Base-by-base conservation (phyloP, 805 yeast genomes). In the Suhomyces vadensis region DNA sequence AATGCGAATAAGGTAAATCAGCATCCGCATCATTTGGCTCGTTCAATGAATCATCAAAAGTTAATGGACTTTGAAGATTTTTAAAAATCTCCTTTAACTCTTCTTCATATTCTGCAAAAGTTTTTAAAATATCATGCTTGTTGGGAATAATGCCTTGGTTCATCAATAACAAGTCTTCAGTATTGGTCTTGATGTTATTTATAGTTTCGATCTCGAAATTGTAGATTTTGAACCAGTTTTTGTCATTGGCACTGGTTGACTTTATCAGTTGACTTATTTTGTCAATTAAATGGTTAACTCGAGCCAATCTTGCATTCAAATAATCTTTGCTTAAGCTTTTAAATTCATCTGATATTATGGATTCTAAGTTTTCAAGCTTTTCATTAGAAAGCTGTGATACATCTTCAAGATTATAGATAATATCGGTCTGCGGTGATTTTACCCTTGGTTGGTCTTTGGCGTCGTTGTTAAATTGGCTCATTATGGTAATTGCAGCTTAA, bases 191-290 rank as follows among this genome's bases (percentile, higher is more conserved):
- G 27, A 70, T 59, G 26, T 55, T 54, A 31, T 63, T 58, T 23
- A 71, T 62, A 31, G 65, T 58, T 27, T 66, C 67, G n/a, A 62
- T 52, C 48, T 70, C 74, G 43, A 60, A 61, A 20, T 51, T 53
- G 47, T 55, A 66, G 11, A 67, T 56, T 39, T 61, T 59, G 16
- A 54, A 44, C 74, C 74, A 68, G 36, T 58, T 56, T 37, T 54
- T 49, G 17, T 68, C 73, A 42, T 64, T 61, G 4, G 59, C 60
- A 23, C 47, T 50, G 20, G 61, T 50, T 17, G 49, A 31, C 42
- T 61, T 58, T 21, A 68, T 54, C 42, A 61, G 61, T 16, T 53
- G 35, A 27, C 56, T 57, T 7, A 67, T 42, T 24, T 46, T 47
- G 5, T 54, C 58, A 22, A 65, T 45, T 46, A 66, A 44, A n/a